Evolutionary conservation across 441 rosid species (phyloP).

Genomic region (Jatropha podagrica): DNA sequence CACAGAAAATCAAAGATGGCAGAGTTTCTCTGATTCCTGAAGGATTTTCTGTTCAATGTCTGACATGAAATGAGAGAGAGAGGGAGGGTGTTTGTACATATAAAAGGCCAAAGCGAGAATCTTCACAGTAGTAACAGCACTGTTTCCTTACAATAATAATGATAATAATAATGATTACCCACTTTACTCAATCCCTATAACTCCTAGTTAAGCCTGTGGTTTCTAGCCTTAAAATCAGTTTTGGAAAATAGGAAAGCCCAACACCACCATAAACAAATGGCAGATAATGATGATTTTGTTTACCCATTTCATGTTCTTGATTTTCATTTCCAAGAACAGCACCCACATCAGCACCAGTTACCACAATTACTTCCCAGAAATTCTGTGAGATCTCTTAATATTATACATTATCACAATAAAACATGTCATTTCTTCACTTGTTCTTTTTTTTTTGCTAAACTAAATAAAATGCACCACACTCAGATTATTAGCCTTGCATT

Average conservation of each 20-base stretch:
- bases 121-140: constrained; percentile 34
- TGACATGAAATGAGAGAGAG: constrained; percentile 36
- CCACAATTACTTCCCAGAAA: constrained; percentile 27
- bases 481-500: constrained; percentile 3
- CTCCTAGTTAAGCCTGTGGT: constrained; percentile 31
- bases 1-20: constrained; percentile 43
- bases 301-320: constrained; percentile 28
- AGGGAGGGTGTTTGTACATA: constrained; percentile 6
- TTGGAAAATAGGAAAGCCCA: constrained; percentile 20
- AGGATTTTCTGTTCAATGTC: constrained; percentile 49
- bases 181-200: constrained; percentile 49
- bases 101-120: constrained; percentile 38
- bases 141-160: constrained; percentile 10
- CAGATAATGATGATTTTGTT: constrained; percentile 30
- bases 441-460: neutral
- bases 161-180: constrained; percentile 18
- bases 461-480: constrained; percentile 1
- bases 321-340: constrained; percentile 17
- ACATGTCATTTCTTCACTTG: neutral
- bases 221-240: constrained; percentile 20
- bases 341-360: constrained; percentile 25
- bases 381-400: constrained; percentile 23
- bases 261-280: constrained; percentile 18
- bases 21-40: constrained; percentile 36
- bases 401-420: neutral